Evolutionary conservation across 2,329 filamentous ascomycete genomes (phyloP), one percentile per base, ranked within the genome.

Genomic region (Chaetomiaceae sp.): DNA sequence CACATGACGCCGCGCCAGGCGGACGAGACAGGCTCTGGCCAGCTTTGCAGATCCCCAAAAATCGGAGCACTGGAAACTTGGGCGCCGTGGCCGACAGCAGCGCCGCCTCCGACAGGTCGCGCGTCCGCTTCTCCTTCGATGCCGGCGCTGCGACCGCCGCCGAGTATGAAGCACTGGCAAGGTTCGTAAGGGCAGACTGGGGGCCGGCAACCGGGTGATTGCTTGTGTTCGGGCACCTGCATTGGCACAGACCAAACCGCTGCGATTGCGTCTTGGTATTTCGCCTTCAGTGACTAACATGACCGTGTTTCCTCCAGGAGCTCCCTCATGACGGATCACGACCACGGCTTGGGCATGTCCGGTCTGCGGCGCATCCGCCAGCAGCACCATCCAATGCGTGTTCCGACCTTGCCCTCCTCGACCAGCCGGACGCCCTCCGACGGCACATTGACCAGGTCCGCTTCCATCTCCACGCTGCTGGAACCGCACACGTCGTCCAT

Each of bases 331-430:
- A 75, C 81, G 55, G 89, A 91, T 67, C 88, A 91, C 68, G 89
- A 95, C 61, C 86, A 93, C 74, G 88, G 88, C 58, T 70, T 93
- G 53, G 88, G 88, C 45, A 77, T 84, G 36, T 94, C 88, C 47
- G 90, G 93, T 56, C 77, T 98, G 61, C 85, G 90, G 63, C 86
- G 93, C 60, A 98, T 98, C 65, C 86, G 93, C 64, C 91, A 96
- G 67, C 84, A 89, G 60, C 84, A 85, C 33, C 53, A 55, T 50
- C 76, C 80, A 32, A 71, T 79, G 47, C 76, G 83, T 64, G 73
- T 76, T 42, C 74, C 84, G 47, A 84, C 84, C 22, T 67, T 84
- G 49, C 81, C 83, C 37, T 75, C 76, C 38, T 70, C 76, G 45
- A 84, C 83, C 33, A 76, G 74, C 29, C 72, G 78, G 58, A 80